These are phyloP conservation scores for Trichoderma aggressivum DNA, from an alignment of 2,329 filamentous ascomycete species.

Conservation along the genomic window DNA sequence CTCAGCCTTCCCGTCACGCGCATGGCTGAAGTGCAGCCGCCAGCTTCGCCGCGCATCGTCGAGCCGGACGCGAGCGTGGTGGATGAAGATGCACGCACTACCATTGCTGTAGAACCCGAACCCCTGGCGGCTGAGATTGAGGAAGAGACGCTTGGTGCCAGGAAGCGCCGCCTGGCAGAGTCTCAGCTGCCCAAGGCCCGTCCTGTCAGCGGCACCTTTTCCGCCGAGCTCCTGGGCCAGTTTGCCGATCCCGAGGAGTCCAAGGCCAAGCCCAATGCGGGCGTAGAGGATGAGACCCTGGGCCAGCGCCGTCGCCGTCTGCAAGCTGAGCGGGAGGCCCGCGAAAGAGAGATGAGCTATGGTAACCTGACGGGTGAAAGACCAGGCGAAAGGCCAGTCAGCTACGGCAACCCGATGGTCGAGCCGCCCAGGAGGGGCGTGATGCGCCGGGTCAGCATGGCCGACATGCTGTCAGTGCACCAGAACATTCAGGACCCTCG, in stretches of 20 bases:
- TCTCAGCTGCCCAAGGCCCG: constrained; percentile 49
- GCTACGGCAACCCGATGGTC: constrained; percentile 30
- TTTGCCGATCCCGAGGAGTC: constrained; percentile 51
- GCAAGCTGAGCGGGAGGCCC: constrained; percentile 65
- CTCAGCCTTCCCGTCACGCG: constrained; percentile 28
- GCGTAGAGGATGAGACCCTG: constrained; percentile 67
- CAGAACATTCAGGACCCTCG: constrained; percentile 38
- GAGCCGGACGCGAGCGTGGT: constrained; percentile 29
- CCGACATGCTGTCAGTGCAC: constrained; percentile 52
- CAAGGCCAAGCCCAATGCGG: constrained; percentile 28
- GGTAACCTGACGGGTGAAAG: constrained; percentile 41
- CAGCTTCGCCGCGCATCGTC: constrained; percentile 24
- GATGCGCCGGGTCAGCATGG: constrained; percentile 49
- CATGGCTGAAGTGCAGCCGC: constrained; percentile 17
- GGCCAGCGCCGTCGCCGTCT: constrained; percentile 73
- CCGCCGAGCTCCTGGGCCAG: constrained; percentile 64
- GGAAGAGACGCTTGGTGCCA: constrained; percentile 63
- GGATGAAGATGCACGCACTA: constrained; percentile 4
- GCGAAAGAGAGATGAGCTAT: constrained; percentile 52
- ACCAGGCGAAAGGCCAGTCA: constrained; percentile 50
- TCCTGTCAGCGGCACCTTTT: constrained; percentile 64
- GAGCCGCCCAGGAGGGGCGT: constrained; percentile 21
- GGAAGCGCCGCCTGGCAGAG: constrained; percentile 60
- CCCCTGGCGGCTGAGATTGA: constrained; percentile 43
- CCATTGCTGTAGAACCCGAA: background rate